A percentile compares a stretch with the other conserved stretches of the same genome.
phyloP scores from a whole-genome alignment of 768 basidiomycete genomes.

The Cystobasidium onofrii region DNA sequence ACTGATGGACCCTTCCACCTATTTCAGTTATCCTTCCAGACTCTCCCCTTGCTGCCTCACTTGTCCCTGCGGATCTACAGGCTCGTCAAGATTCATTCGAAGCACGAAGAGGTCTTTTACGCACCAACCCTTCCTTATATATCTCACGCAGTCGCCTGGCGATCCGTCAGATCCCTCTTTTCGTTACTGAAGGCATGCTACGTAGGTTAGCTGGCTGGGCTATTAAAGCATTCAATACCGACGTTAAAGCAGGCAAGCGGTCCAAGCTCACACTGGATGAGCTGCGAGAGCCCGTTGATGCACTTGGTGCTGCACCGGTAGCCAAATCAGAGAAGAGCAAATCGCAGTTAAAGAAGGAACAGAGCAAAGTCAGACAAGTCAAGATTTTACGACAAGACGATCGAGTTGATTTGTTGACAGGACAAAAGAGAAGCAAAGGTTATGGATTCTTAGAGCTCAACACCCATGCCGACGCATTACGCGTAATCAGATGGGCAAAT shows the following conservation, averaged over 20 bases:
- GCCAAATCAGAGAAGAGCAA: conserved; percentile 40
- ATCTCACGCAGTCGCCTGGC: conserved; percentile 90
- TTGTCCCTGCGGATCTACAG: conserved; percentile 70
- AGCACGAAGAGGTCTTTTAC: conserved; percentile 69
- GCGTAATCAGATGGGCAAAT: conserved; percentile 87
- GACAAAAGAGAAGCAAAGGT: conserved; percentile 79
- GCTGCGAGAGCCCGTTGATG: conserved; percentile 46
- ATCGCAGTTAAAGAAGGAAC: conserved; percentile 43
- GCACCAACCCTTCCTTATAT: conserved; percentile 85
- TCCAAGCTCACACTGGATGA: conserved; percentile 66
- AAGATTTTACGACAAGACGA: conserved; percentile 87
- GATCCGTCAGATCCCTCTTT: conserved; percentile 82
- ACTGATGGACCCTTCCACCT: not conserved
- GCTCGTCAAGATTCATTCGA: conserved; percentile 77
- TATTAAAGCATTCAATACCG: conserved; percentile 65
- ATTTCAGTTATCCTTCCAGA: conserved; percentile 80
- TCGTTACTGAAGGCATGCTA: conserved; percentile 78
- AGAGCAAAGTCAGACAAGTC: conserved; percentile 65
- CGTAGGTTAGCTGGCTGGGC: conserved; percentile 80
- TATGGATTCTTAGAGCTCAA: conserved; percentile 93
- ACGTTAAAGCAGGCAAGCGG: conserved; percentile 60
- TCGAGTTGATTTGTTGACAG: conserved; percentile 77
- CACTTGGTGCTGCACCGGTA: conserved; percentile 37
- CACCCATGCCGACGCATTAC: conserved; percentile 77
- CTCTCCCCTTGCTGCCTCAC: conserved; percentile 63